Conservation (phyloP, 2,329 filamentous ascomycete genomes). For the Curvularia verruculosa region DNA sequence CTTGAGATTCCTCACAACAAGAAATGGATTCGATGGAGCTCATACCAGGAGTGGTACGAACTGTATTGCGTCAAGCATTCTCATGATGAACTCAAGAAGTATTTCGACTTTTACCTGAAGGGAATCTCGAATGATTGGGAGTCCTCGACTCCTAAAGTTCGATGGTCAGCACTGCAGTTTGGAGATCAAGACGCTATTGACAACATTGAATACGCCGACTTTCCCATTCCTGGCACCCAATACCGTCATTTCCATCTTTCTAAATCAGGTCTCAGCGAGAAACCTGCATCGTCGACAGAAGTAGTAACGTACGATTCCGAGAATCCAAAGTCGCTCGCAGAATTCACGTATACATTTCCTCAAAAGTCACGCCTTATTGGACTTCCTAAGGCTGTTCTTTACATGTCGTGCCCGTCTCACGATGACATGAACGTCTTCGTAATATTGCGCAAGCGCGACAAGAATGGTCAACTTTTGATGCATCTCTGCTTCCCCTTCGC, state of each 20-base stretch:
- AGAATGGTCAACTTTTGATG: conserved; percentile 49
- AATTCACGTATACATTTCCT: conserved; percentile 37
- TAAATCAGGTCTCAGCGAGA: conserved; percentile 7
- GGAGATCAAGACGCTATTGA: conserved; percentile 26
- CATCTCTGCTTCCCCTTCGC: conserved; percentile 48
- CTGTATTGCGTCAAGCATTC: conserved; percentile 13
- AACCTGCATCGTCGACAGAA: conserved; percentile 1
- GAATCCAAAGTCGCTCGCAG: conserved; percentile 18
- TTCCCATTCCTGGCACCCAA: conserved; percentile 24
- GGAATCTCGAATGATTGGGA: conserved; percentile 56
- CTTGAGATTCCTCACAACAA: conserved; percentile 9
- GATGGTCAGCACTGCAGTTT: conserved; percentile 49
- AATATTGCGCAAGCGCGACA: conserved; percentile 54
- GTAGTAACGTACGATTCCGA: conserved; percentile 25
- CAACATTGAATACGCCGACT: conserved; percentile 23
- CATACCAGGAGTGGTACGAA: conserved; percentile 27
- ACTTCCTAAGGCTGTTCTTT: conserved; percentile 55
- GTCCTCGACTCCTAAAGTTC: conserved; percentile 51
- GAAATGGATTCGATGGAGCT: conserved; percentile 13
- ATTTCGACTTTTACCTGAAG: conserved; percentile 57
- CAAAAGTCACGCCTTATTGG: conserved; percentile 53
- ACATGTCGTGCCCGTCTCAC: conserved; percentile 52
- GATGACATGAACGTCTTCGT: conserved; percentile 56
- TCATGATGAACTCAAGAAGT: conserved; percentile 32
- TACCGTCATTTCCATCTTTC: conserved; percentile 21